Evolutionary conservation across 768 basidiomycete genomes (phyloP).

Genomic region (Pulveroboletus sp.): DNA sequence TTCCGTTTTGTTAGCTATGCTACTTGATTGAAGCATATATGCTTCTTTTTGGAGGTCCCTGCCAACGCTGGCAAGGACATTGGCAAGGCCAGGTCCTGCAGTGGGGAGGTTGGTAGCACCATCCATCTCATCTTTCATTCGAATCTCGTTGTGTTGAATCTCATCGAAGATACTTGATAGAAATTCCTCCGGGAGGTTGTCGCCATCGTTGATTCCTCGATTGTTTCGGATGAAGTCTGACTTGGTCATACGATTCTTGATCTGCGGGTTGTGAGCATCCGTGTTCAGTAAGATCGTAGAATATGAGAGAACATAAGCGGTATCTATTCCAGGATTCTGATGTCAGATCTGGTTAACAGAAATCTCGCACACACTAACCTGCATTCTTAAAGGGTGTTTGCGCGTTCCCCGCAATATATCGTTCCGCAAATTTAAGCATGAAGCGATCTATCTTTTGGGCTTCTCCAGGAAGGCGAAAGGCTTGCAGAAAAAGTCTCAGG

Average conservation of each 20-base stretch:
- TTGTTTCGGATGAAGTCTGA: constrained; percentile 92
- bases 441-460: constrained; percentile 98
- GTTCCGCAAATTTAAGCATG: constrained; percentile 98
- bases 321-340: constrained; percentile 45
- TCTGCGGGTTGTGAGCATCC: constrained; percentile 91
- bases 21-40: constrained; percentile 91
- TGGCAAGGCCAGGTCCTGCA: constrained; percentile 68
- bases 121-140: constrained; percentile 98
- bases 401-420: constrained; percentile 86
- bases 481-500: constrained; percentile 83
- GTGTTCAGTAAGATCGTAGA: constrained; percentile 96
- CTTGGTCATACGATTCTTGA: constrained; percentile 93
- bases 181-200: constrained; percentile 83
- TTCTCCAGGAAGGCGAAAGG: constrained; percentile 96
- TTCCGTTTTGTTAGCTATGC: constrained; percentile 96
- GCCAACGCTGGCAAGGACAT: constrained; percentile 83
- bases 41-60: constrained; percentile 94
- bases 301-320: constrained; percentile 92
- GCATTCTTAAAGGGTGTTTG: constrained; percentile 90
- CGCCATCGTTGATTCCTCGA: constrained; percentile 90
- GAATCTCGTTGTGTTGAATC: constrained; percentile 87
- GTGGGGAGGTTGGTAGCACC: constrained; percentile 37
- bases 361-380: constrained; percentile 44
- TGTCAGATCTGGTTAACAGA: constrained; percentile 7
- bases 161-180: constrained; percentile 81